Conservation (phyloP, 73 alveolate species). For the Tetrahymena elliotti region DNA sequence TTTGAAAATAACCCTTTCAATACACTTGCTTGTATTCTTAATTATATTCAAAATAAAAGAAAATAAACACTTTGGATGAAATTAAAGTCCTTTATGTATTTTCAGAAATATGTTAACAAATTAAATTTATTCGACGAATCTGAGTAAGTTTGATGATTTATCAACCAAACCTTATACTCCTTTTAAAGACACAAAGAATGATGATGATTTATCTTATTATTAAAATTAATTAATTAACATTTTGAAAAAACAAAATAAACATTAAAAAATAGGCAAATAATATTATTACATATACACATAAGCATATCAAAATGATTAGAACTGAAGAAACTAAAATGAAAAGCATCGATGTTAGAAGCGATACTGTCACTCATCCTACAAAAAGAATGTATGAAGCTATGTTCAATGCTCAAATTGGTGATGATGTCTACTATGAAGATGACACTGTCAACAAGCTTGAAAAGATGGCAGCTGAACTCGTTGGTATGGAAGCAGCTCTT, state of each 20-base stretch:
- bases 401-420: slow-evolving; percentile 36
- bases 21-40: neutral
- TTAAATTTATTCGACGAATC: neutral
- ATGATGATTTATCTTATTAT: neutral
- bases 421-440: slow-evolving; percentile 44
- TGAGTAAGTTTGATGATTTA: neutral
- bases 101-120: neutral
- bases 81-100: neutral
- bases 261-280: neutral
- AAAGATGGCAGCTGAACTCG: slow-evolving; percentile 17
- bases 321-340: neutral
- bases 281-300: neutral
- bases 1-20: no score
- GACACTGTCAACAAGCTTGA: slow-evolving; percentile 27
- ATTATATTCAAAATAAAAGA: neutral
- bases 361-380: slow-evolving; percentile 47
- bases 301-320: neutral
- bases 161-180: neutral
- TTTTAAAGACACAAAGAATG: neutral
- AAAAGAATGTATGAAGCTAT: slow-evolving; percentile 37
- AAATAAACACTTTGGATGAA: neutral
- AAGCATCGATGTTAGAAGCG: slow-evolving; percentile 42
- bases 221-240: neutral
- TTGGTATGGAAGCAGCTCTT: slow-evolving; percentile 49
- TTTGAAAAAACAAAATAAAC: neutral